Base-by-base conservation (phyloP, 352 stramenopile species). In the Pythium insidiosum region DNA sequence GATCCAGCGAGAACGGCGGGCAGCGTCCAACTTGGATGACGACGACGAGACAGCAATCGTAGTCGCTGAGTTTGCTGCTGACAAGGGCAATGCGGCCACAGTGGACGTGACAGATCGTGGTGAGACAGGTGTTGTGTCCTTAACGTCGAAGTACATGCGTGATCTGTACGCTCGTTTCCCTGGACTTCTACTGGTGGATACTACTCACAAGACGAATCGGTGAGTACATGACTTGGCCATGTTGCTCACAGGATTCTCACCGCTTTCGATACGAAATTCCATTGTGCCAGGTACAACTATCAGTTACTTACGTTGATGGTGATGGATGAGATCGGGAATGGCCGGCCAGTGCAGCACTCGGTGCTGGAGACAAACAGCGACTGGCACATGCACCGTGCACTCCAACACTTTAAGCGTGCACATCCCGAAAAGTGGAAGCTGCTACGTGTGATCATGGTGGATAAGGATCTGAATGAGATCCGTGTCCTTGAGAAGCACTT, bases 361-460 rank as follows among this genome's bases (percentile, higher is more conserved):
- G 38, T 29, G 6, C n/a, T 63, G 3, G 39, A 56, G 21, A 53
- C 53, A 9, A 47, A 54, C 6, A 38, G 56, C 3, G 51, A 61
- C 3, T 39, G 25, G 23, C 20, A 40, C 9, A 43, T 43, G 22
- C n/a, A n/a, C n/a, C n/a, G n/a, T n/a, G n/a, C n/a, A n/a, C n/a
- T n/a, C n/a, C n/a, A n/a, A n/a, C n/a, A n/a, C n/a, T n/a, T n/a
- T n/a, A n/a, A n/a, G n/a, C n/a, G n/a, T n/a, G n/a, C n/a, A n/a
- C n/a, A n/a, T n/a, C n/a, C n/a, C n/a, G n/a, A n/a, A n/a, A n/a
- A n/a, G n/a, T n/a, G n/a, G n/a, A n/a, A n/a, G n/a, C n/a, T n/a
- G n/a, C n/a, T n/a, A n/a, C n/a, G n/a, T n/a, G n/a, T n/a, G n/a
- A n/a, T n/a, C n/a, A n/a, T n/a, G n/a, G n/a, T n/a, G n/a, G n/a